Percentiles rank a stretch among this genome's conserved stretches.
These are phyloP conservation scores for Penicillium sp. DNA, from an alignment of 2,329 filamentous ascomycete species.

Conservation along the genomic window DNA sequence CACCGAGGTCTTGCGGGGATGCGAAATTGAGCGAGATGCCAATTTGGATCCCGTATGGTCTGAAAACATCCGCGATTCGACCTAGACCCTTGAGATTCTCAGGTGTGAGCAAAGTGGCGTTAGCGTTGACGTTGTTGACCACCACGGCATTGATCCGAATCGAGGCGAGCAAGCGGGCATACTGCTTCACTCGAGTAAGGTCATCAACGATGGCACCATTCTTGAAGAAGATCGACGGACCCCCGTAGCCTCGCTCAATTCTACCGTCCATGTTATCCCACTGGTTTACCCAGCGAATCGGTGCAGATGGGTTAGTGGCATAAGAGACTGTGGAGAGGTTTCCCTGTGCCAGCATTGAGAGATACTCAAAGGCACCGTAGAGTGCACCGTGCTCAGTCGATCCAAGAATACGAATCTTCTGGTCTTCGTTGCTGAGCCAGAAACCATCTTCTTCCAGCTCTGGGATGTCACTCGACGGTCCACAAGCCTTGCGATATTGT, in stretches of 20 bases:
- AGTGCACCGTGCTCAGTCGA: slow-evolving; percentile 63
- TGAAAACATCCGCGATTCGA: slow-evolving; percentile 65
- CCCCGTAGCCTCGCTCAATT: slow-evolving; percentile 70
- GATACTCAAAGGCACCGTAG: slow-evolving; percentile 71
- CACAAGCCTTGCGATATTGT: slow-evolving; percentile 34
- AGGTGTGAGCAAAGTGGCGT: slow-evolving; percentile 59
- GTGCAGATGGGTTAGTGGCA: slow-evolving; percentile 60
- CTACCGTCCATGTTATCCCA: slow-evolving; percentile 72
- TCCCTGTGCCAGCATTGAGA: slow-evolving; percentile 66
- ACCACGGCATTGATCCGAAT: slow-evolving; percentile 68
- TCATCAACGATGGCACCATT: slow-evolving; percentile 60
- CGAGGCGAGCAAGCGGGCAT: slow-evolving; percentile 68
- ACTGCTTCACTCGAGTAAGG: slow-evolving; percentile 62
- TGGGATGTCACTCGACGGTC: slow-evolving; percentile 25
- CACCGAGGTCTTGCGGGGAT: slow-evolving; percentile 61
- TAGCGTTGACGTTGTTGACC: slow-evolving; percentile 74
- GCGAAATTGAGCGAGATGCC: slow-evolving; percentile 71
- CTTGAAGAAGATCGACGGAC: slow-evolving; percentile 69
- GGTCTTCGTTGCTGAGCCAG: slow-evolving; percentile 57
- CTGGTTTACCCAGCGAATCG: slow-evolving; percentile 71
- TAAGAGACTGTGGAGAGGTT: slow-evolving; percentile 55
- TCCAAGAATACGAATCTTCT: slow-evolving; percentile 53
- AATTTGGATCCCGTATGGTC: slow-evolving; percentile 68
- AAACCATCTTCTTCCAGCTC: slow-evolving; percentile 55
- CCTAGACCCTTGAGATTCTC: slow-evolving; percentile 64